A percentile compares a stretch with the other conserved stretches of the same genome.
These are phyloP conservation scores for Fusarium verrucosum DNA, from an alignment of 2,329 filamentous ascomycete genomes.

Conservation along the genomic window DNA sequence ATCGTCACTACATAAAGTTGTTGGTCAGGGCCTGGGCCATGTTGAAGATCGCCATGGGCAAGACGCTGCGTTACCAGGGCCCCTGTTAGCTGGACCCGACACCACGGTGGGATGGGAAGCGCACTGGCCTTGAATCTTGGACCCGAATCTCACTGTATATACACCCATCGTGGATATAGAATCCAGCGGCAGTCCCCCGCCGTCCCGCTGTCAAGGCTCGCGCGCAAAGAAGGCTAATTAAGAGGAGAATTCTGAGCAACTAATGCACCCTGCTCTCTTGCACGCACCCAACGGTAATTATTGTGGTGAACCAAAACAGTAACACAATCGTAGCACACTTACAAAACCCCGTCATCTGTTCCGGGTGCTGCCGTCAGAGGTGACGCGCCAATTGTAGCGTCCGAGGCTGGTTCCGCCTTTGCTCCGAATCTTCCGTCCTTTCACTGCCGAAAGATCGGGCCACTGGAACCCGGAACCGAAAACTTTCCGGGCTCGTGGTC, in stretches of 20 bases:
- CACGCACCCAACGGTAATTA: background rate
- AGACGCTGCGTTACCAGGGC: background rate
- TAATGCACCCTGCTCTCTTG: slow-evolving; percentile 23
- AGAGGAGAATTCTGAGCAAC: slow-evolving; percentile 25
- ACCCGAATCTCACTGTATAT: background rate
- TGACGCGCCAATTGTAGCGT: slow-evolving; percentile 10
- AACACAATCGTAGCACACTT: slow-evolving; percentile 1
- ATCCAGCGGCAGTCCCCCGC: slow-evolving; percentile 8
- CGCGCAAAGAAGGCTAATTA: slow-evolving; percentile 15
- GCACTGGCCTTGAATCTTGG: slow-evolving; percentile 25
- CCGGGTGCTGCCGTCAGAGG: slow-evolving; percentile 10
- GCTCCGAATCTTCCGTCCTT: slow-evolving; percentile 3
- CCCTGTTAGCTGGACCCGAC: slow-evolving; percentile 35
- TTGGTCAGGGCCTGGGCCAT: slow-evolving; percentile 6
- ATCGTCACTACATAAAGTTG: slow-evolving; percentile 2
- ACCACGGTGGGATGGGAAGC: slow-evolving; percentile 27
- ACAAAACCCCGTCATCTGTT: background rate
- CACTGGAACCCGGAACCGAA: slow-evolving; percentile 11
- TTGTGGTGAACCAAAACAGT: slow-evolving; percentile 3
- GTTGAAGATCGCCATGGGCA: slow-evolving; percentile 31
- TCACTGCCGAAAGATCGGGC: slow-evolving; percentile 17
- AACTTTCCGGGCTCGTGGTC: background rate
- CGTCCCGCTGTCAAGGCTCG: slow-evolving; percentile 26
- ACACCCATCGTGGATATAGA: background rate
- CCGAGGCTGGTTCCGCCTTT: slow-evolving; percentile 2